These are phyloP conservation scores for Saitozyma podzolica DNA, from an alignment of 768 basidiomycete genomes.

Conservation along the genomic window DNA sequence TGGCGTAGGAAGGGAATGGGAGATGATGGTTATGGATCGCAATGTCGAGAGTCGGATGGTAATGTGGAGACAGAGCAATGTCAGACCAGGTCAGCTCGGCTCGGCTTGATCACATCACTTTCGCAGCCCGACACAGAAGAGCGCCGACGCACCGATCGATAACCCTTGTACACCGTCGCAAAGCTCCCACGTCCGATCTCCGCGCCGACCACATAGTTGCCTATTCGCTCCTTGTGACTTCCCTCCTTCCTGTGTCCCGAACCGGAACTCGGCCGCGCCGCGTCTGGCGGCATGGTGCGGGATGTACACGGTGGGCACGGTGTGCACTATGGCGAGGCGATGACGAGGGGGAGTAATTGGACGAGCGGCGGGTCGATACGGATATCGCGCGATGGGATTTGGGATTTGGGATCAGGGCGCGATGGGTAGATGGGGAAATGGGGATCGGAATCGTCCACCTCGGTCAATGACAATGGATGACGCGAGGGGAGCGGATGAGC, in stretches of 20 bases:
- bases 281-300: conserved; percentile 16
- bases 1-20: not conserved
- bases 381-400: too few species aligned
- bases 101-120: conserved; percentile 4
- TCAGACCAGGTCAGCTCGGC: conserved; percentile 1
- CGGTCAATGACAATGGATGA: too few species aligned
- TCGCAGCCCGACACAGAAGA: not conserved
- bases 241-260: conserved; percentile 9
- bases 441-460: too few species aligned
- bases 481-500: too few species aligned
- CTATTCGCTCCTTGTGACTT: conserved; percentile 44
- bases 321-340: too few species aligned
- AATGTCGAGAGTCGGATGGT: not conserved
- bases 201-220: conserved; percentile 52
- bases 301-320: not conserved
- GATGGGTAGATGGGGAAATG: too few species aligned
- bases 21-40: not conserved
- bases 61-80: not conserved
- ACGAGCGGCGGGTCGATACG: too few species aligned
- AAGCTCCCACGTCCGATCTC: conserved; percentile 73
- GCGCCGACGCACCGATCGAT: conserved; percentile 68
- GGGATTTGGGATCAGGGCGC: too few species aligned
- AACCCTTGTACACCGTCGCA: conserved; percentile 92
- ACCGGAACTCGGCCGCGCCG: conserved; percentile 5
- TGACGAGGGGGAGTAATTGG: too few species aligned